Percentiles rank a stretch among this genome's conserved stretches.
Conservation (phyloP, 176 grass and related monocot species). For the Zizania latifolia region DNA sequence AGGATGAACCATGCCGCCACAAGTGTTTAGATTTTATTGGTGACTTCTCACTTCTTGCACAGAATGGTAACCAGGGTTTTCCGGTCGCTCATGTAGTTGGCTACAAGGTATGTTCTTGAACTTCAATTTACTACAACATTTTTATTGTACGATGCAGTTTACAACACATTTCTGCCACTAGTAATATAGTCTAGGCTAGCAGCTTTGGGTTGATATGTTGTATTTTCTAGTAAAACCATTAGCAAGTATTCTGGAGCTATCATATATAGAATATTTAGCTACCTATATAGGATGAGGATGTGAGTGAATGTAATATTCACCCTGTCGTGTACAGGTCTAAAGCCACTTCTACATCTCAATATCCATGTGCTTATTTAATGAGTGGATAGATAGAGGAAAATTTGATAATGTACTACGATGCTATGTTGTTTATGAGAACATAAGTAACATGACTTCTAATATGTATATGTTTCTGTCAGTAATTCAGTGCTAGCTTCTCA, state of each 20-base stretch:
- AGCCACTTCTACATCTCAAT: background rate
- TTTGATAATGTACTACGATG: background rate
- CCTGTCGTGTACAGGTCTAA: background rate
- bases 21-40: constrained; percentile 92
- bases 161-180: background rate
- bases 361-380: background rate
- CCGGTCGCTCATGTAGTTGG: constrained; percentile 71
- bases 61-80: constrained; percentile 80
- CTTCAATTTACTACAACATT: background rate
- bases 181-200: background rate
- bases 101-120: constrained; percentile 66
- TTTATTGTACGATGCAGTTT: background rate
- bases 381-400: background rate
- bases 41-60: constrained; percentile 84
- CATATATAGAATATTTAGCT: background rate
- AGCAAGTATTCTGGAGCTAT: background rate
- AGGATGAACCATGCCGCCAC: constrained; percentile 83
- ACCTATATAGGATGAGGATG: background rate
- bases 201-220: background rate
- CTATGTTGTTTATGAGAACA: background rate
- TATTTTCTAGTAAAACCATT: background rate
- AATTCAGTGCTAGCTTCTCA: background rate
- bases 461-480: background rate
- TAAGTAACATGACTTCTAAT: background rate
- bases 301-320: background rate